Conservation (phyloP, 2,329 filamentous ascomycete genomes). For the Epichloe uncinata region DNA sequence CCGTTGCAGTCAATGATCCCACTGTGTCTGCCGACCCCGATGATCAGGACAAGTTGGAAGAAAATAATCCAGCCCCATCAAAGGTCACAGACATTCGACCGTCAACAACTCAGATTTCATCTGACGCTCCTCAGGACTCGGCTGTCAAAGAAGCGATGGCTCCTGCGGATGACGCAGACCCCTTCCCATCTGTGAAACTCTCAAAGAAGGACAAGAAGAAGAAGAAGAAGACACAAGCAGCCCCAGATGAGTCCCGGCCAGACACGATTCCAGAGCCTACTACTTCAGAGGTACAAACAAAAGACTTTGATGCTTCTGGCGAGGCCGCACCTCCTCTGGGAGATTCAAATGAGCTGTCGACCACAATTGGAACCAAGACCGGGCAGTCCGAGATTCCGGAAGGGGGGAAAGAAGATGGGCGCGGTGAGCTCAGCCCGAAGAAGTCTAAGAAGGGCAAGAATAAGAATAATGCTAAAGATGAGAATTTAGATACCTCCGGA, state of each 20-base stretch:
- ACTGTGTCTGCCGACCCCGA: background rate
- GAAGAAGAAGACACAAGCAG: constrained; percentile 19
- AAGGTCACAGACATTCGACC: background rate
- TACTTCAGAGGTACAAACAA: background rate
- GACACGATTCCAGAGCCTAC: constrained; percentile 1
- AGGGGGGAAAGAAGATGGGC: constrained; percentile 16
- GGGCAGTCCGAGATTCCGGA: constrained; percentile 7
- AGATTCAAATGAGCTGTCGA: constrained; percentile 9
- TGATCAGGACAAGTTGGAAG: background rate
- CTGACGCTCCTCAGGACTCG: background rate
- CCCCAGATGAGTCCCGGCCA: constrained; percentile 7
- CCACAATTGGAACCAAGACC: background rate
- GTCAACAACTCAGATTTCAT: background rate
- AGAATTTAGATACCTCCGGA: constrained; percentile 17
- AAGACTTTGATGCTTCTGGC: background rate
- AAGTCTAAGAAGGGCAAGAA: constrained; percentile 20
- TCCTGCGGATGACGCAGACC: constrained; percentile 3
- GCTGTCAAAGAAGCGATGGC: background rate
- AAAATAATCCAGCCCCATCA: background rate
- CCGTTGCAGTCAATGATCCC: background rate
- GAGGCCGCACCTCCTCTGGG: background rate
- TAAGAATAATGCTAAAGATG: constrained; percentile 21
- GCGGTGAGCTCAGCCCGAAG: constrained; percentile 17
- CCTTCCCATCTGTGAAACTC: constrained; percentile 12
- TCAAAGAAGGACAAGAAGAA: constrained; percentile 24